A percentile compares a stretch with the other conserved stretches of the same genome.
These are phyloP conservation scores for Trypanosoma boissoni DNA, from an alignment of 208 protist species.

Conservation along the genomic window DNA sequence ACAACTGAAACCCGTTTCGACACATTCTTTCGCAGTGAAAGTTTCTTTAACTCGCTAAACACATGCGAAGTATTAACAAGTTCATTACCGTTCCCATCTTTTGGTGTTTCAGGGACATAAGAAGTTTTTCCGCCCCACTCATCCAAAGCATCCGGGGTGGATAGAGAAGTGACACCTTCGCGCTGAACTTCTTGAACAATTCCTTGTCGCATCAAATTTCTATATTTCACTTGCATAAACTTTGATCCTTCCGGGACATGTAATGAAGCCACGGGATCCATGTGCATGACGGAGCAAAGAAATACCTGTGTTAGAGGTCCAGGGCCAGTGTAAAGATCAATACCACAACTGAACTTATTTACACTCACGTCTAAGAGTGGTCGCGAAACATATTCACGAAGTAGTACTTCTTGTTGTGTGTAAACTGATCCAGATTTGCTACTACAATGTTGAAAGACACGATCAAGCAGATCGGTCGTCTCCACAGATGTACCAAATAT, in stretches of 20 bases:
- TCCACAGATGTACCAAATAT: slow-evolving; percentile 47
- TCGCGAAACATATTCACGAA: slow-evolving; percentile 55
- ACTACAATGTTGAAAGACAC: slow-evolving; percentile 12
- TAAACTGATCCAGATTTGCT: slow-evolving; percentile 8
- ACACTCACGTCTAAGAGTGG: slow-evolving; percentile 74
- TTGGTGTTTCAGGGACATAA: slow-evolving; percentile 20
- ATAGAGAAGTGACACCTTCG: not conserved
- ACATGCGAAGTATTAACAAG: slow-evolving; percentile 32
- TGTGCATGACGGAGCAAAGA: slow-evolving; percentile 73
- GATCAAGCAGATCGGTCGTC: slow-evolving; percentile 17
- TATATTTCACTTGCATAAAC: slow-evolving; percentile 85
- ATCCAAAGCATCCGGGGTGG: slow-evolving; percentile 13
- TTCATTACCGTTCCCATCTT: slow-evolving; percentile 33
- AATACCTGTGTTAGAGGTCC: slow-evolving; percentile 67
- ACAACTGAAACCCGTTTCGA: slow-evolving; percentile 33
- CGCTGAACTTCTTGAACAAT: slow-evolving; percentile 2
- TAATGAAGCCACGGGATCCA: slow-evolving; percentile 64
- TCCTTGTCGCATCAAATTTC: slow-evolving; percentile 29
- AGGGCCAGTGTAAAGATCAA: slow-evolving; percentile 69
- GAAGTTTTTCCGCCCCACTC: slow-evolving; percentile 49
- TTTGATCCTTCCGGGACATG: slow-evolving; percentile 66
- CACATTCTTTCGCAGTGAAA: slow-evolving; percentile 21
- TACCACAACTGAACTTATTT: slow-evolving; percentile 65
- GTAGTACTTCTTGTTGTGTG: slow-evolving; percentile 43
- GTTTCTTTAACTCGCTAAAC: slow-evolving; percentile 58